Conservation (phyloP, 306 rosid species). For the Trifolium pratense region DNA sequence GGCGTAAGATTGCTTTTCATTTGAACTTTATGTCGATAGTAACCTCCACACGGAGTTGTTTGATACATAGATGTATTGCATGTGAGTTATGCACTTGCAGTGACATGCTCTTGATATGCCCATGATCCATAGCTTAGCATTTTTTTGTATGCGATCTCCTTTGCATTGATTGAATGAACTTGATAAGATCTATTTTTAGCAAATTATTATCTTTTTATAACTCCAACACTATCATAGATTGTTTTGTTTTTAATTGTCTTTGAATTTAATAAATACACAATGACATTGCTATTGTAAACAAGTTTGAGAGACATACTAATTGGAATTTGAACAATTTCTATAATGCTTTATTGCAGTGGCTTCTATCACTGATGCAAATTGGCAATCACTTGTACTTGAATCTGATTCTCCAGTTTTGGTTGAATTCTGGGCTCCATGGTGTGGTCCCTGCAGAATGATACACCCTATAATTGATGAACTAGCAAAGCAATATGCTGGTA, state of each 20-base stretch:
- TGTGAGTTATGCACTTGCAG: neutral
- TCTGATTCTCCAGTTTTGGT: conserved; percentile 69
- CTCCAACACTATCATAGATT: no score
- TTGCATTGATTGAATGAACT: conserved; percentile 22
- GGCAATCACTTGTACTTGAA: conserved; percentile 76
- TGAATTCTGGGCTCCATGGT: conserved; percentile 99
- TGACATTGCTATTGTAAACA: neutral
- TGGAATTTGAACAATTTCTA: neutral
- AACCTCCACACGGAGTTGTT: neutral
- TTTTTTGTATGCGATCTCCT: neutral
- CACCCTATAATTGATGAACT: conserved; percentile 78
- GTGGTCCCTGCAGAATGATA: conserved; percentile 98
- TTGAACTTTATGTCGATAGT: neutral
- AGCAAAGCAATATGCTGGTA: conserved; percentile 70
- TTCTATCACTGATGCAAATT: conserved; percentile 57
- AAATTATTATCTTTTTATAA: no score
- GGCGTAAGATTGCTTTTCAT: neutral
- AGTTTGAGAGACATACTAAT: neutral
- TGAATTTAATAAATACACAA: neutral
- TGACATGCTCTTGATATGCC: conserved; percentile 4
- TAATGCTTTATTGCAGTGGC: conserved; percentile 58
- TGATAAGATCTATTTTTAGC: neutral
- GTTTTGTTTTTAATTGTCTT: no score
- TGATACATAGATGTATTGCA: neutral
- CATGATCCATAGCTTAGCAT: neutral